Conservation (phyloP, 164 flowering plant genomes). For the Stephania yunnanensis region DNA sequence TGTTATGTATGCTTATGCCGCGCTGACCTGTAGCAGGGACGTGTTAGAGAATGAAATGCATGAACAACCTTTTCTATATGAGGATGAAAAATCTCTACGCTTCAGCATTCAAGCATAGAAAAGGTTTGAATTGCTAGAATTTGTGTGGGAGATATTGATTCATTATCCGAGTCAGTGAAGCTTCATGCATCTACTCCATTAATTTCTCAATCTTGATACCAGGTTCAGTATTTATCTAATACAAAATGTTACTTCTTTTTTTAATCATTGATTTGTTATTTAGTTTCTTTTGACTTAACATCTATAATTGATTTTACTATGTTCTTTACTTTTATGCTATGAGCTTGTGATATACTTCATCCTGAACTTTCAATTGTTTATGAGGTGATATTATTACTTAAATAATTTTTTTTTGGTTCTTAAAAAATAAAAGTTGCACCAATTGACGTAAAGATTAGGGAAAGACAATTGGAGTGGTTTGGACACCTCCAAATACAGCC, state of each 20-base stretch:
- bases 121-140: background rate
- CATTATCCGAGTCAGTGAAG: background rate
- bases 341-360: background rate
- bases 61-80: background rate
- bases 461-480: too few relatives aligned
- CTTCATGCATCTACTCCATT: background rate
- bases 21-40: background rate
- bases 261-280: background rate
- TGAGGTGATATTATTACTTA: too few relatives aligned
- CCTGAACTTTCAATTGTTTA: background rate
- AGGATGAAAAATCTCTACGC: too few relatives aligned
- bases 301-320: too few relatives aligned
- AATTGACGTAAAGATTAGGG: too few relatives aligned
- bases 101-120: too few relatives aligned
- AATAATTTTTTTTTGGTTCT: too few relatives aligned
- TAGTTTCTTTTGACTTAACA: background rate
- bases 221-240: background rate
- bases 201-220: background rate
- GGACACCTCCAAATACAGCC: too few relatives aligned
- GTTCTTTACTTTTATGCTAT: background rate
- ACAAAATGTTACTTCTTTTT: background rate
- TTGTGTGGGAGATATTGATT: background rate
- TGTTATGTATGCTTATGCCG: background rate
- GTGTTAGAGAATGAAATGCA: background rate
- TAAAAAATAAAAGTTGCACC: too few relatives aligned